These are phyloP conservation scores for Alternaria viburni DNA, from an alignment of 2,329 filamentous ascomycete species.

Conservation along the genomic window DNA sequence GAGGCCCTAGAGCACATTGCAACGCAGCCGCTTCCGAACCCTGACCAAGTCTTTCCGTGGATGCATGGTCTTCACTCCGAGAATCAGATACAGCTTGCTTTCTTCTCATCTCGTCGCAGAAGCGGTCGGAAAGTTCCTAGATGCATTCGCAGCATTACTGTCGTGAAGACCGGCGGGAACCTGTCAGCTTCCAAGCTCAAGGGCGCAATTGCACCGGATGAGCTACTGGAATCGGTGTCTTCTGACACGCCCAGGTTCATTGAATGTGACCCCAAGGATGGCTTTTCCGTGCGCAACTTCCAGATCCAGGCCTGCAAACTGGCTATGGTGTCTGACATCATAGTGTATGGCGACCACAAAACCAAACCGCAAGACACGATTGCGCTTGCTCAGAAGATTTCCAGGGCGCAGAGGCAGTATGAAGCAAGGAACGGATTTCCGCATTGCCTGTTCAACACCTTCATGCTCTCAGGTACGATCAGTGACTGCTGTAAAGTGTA, in stretches of 20 bases:
- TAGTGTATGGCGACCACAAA: conserved; percentile 83
- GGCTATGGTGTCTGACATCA: conserved; percentile 86
- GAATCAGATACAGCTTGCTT: conserved; percentile 87
- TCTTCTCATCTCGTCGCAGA: conserved; percentile 81
- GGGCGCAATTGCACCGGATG: conserved; percentile 81
- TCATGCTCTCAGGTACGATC: conserved; percentile 67
- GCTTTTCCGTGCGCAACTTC: conserved; percentile 96
- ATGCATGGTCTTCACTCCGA: conserved; percentile 88
- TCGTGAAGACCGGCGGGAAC: conserved; percentile 90
- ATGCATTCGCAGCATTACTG: conserved; percentile 79
- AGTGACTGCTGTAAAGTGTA: not conserved
- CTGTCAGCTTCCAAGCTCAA: conserved; percentile 77
- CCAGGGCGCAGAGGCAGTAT: conserved; percentile 74
- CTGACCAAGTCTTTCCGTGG: conserved; percentile 93
- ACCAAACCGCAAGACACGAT: conserved; percentile 68
- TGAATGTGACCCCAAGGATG: conserved; percentile 83
- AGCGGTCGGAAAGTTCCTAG: conserved; percentile 72
- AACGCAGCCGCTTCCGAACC: conserved; percentile 80
- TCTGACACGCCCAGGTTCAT: conserved; percentile 69
- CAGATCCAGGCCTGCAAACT: conserved; percentile 93
- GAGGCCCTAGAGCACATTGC: conserved; percentile 77
- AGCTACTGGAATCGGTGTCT: conserved; percentile 68
- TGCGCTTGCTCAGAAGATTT: conserved; percentile 68
- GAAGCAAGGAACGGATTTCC: conserved; percentile 69
- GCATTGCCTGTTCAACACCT: conserved; percentile 78